Base-by-base conservation (phyloP, 306 rosid genomes). In the Dalbergia oliveri region DNA sequence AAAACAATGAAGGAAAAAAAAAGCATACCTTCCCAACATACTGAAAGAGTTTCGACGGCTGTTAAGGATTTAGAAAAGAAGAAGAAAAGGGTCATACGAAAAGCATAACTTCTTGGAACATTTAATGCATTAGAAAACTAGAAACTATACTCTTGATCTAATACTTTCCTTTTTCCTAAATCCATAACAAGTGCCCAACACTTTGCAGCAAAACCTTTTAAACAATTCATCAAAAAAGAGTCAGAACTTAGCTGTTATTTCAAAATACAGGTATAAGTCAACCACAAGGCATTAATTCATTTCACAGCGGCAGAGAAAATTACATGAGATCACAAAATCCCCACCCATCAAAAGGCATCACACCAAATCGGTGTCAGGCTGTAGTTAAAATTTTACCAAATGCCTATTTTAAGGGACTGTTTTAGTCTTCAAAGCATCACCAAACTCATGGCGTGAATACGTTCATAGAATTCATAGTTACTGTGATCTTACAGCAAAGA, bases 381-480 rank as follows among this genome's bases (percentile, higher is more conserved):
- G 80, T 60, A 11, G 50, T 3, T 43, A 71, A 31, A 19, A 18
- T 5, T 60, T 75, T 37, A 69, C 77, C 58, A 39, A 26, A 69
- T 21, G 68, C 15, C 47, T 26, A 11, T 16, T 69, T 56, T 16
- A 37, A 56, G 59, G 19, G 26, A 54, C 18, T 54, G 70, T 34
- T 56, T 56, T 68, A 53, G 45, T 70, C 61, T 56, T 37, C 75
- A 45, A 33, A 14, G 16, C 5, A 61, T 50, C 66, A 79, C 76
- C 63, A 77, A 79, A 73, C 33, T 65, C 15, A 58, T 39, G 75
- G 54, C 41, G 31, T 59, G 72, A 70, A 66, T 16, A 64, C 59
- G 70, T 49, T 70, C 53, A 49, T 9, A 59, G 43, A 41, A 69
- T 44, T 72, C 78, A 58, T 66, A 21, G 64, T 59, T 59, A 53